Percentiles rank a stretch among this genome's conserved stretches.
Conservation (phyloP, 768 basidiomycete genomes). For the Amanita pallidorosea region DNA sequence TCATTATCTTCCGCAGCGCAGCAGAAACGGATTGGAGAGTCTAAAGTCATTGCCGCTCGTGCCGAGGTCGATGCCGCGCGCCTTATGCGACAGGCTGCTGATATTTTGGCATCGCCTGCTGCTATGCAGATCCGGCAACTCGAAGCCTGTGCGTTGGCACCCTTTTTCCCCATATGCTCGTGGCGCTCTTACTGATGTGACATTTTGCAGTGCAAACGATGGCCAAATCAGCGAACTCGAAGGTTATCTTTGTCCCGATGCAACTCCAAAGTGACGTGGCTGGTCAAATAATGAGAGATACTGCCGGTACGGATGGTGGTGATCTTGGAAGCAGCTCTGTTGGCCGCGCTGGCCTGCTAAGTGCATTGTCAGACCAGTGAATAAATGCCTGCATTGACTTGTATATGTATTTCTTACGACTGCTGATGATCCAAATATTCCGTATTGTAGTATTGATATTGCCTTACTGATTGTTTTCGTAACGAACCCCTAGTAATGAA, state of each 20-base stretch:
- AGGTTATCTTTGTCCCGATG: slow-evolving; percentile 94
- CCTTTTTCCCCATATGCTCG: not conserved
- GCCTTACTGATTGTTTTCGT: too few species aligned
- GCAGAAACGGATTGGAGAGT: slow-evolving; percentile 94
- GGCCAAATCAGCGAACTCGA: slow-evolving; percentile 81
- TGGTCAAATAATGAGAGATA: slow-evolving; percentile 30
- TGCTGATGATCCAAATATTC: too few species aligned
- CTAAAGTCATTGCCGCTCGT: slow-evolving; percentile 90
- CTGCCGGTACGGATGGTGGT: slow-evolving; percentile 28
- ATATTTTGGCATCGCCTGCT: slow-evolving; percentile 87
- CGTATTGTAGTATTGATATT: too few species aligned
- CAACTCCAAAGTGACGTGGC: slow-evolving; percentile 70
- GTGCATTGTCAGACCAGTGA: slow-evolving; percentile 37
- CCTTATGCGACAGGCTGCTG: slow-evolving; percentile 94
- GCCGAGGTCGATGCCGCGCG: slow-evolving; percentile 93
- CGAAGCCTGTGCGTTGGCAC: slow-evolving; percentile 53
- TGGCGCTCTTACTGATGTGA: not conserved
- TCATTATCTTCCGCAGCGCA: slow-evolving; percentile 93
- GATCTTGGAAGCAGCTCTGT: slow-evolving; percentile 25
- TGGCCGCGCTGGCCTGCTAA: slow-evolving; percentile 42
- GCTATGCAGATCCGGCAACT: slow-evolving; percentile 98
- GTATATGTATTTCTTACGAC: too few species aligned
- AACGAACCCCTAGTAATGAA: too few species aligned
- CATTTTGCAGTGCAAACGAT: slow-evolving; percentile 63
- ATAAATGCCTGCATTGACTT: not conserved